These are phyloP conservation scores for Cytospora chrysosperma DNA, from an alignment of 2,329 filamentous ascomycete genomes.

Conservation along the genomic window DNA sequence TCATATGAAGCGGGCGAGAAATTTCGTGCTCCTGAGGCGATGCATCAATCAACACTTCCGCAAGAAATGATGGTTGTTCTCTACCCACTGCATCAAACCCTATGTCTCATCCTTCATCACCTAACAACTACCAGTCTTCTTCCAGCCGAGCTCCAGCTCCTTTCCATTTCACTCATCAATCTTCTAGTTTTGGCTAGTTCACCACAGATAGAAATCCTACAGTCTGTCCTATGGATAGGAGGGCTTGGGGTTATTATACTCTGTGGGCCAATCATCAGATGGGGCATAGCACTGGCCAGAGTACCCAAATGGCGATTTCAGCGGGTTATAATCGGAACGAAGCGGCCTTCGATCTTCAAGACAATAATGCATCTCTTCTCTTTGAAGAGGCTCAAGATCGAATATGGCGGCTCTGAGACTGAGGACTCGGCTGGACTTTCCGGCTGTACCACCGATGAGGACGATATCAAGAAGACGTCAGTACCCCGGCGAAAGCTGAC, in stretches of 20 bases:
- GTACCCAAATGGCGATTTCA: constrained; percentile 90
- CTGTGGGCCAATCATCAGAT: constrained; percentile 72
- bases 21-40: constrained; percentile 27
- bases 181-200: constrained; percentile 74
- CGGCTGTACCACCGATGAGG: constrained; percentile 32
- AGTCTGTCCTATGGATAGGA: constrained; percentile 82
- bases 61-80: constrained; percentile 42
- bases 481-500: constrained; percentile 5
- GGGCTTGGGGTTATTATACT: constrained; percentile 72
- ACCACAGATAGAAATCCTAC: constrained; percentile 81
- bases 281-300: constrained; percentile 81
- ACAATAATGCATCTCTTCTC: constrained; percentile 35
- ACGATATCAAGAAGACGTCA: background rate
- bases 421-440: constrained; percentile 36
- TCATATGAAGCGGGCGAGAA: constrained; percentile 37
- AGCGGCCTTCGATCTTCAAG: constrained; percentile 39
- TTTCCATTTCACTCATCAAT: constrained; percentile 81
- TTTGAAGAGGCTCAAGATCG: constrained; percentile 30
- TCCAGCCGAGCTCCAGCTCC: constrained; percentile 80
- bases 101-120: constrained; percentile 71
- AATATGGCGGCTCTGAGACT: constrained; percentile 34
- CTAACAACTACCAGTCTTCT: constrained; percentile 88
- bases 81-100: constrained; percentile 79
- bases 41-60: constrained; percentile 18
- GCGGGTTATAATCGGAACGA: constrained; percentile 44